A percentile compares a stretch with the other conserved stretches of the same genome.
Conservation (phyloP, 2,329 filamentous ascomycete genomes). For the Apiospora phragmitis region DNA sequence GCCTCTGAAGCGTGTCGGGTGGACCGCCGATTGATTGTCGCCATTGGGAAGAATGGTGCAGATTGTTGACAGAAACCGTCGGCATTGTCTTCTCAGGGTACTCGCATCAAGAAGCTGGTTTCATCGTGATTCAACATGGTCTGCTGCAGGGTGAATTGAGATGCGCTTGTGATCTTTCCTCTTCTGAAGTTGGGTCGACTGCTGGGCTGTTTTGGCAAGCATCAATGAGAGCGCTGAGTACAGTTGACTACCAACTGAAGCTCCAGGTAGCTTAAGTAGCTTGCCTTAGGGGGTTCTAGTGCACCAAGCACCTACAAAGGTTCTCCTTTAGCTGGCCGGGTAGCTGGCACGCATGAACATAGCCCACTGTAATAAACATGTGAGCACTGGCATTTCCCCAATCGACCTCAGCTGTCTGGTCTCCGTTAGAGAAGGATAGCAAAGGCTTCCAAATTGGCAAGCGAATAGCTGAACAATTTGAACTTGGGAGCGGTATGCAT, state of each 20-base stretch:
- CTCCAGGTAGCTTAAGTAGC: background rate
- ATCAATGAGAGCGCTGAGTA: background rate
- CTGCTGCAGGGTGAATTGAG: slow-evolving; percentile 8
- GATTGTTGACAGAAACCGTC: background rate
- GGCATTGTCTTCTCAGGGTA: slow-evolving; percentile 1
- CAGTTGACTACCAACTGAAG: slow-evolving; percentile 3
- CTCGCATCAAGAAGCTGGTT: slow-evolving; percentile 8
- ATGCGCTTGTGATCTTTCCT: slow-evolving; percentile 4
- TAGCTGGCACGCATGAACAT: background rate
- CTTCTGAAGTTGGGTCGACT: slow-evolving; percentile 2
- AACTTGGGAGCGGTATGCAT: no score
- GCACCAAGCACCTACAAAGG: background rate
- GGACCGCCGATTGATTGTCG: slow-evolving; percentile 10
- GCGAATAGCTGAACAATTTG: background rate
- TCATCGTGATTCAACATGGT: slow-evolving; percentile 7
- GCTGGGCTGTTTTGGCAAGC: slow-evolving; percentile 2
- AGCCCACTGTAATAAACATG: background rate
- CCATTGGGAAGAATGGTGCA: slow-evolving; percentile 8
- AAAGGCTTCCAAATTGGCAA: no score
- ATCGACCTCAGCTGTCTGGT: background rate
- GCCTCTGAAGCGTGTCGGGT: slow-evolving; percentile 2
- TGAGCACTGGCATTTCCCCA: background rate
- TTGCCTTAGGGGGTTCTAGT: background rate
- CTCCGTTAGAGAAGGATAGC: background rate
- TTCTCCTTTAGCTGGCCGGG: background rate